Percentiles rank a stretch among this genome's conserved stretches.
phyloP scores from a whole-genome alignment of 2,329 filamentous ascomycete species.

The Mollisiaceae sp. region DNA sequence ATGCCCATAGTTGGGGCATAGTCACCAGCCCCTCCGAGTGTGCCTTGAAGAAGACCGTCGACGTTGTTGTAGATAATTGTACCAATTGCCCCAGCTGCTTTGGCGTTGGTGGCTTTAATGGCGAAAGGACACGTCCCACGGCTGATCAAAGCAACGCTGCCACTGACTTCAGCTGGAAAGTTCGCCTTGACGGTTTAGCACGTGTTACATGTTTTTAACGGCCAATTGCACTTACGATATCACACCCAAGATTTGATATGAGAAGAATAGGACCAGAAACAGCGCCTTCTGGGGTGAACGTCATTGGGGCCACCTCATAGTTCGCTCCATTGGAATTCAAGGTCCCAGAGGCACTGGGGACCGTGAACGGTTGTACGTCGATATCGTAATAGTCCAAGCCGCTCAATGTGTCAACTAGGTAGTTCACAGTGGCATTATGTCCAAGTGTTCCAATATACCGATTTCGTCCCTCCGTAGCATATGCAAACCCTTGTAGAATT shows the following conservation, averaged over 20 bases:
- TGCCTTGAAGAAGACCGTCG: constrained; percentile 64
- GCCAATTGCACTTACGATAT: constrained; percentile 23
- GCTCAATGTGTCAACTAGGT: constrained; percentile 41
- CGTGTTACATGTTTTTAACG: background rate
- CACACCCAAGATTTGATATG: constrained; percentile 33
- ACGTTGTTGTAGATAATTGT: constrained; percentile 78
- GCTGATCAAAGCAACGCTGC: constrained; percentile 71
- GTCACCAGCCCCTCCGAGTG: constrained; percentile 61
- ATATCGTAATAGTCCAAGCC: constrained; percentile 32
- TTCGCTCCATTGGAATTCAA: constrained; percentile 22
- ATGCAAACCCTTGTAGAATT: constrained; percentile 28
- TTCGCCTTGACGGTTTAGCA: constrained; percentile 51
- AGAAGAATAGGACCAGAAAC: constrained; percentile 23
- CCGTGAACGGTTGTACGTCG: constrained; percentile 25
- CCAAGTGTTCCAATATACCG: constrained; percentile 29
- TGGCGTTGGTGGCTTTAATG: constrained; percentile 69
- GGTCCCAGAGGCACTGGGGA: constrained; percentile 17
- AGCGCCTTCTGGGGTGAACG: constrained; percentile 24
- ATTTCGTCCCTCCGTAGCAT: constrained; percentile 25
- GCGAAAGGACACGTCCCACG: constrained; percentile 75
- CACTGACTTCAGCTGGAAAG: constrained; percentile 61
- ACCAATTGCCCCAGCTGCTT: constrained; percentile 69
- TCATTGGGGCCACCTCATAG: constrained; percentile 23
- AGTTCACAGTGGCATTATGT: constrained; percentile 52
- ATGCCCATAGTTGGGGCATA: constrained; percentile 55